Evolutionary conservation across 1,139 yeast species (phyloP).

Genomic region (Hanseniaspora gamundiae): DNA sequence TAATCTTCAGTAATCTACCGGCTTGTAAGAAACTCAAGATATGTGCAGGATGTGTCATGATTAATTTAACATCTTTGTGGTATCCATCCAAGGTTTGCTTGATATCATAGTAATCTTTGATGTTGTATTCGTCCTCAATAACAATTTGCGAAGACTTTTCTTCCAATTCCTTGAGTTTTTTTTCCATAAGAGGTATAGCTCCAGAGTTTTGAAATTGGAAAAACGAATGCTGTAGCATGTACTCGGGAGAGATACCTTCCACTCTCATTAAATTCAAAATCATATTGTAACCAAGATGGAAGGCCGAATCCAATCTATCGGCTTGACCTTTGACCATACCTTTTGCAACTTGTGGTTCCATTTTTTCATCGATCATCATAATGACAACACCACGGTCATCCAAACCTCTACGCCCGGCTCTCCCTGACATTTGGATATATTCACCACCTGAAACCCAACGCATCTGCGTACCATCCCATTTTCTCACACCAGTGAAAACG

Average conservation of each 20-base stretch:
- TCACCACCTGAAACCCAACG: constrained; percentile 99
- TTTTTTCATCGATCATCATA: constrained; percentile 97
- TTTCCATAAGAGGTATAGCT: constrained; percentile 75
- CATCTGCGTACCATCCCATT: constrained; percentile 95
- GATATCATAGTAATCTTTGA: constrained; percentile 75
- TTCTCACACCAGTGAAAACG: constrained; percentile 92
- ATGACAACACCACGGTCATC: constrained; percentile 98
- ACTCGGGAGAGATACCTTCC: constrained; percentile 96
- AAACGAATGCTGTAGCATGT: constrained; percentile 88
- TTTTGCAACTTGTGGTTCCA: constrained; percentile 98
- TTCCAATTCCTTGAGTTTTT: constrained; percentile 42
- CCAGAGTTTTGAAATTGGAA: constrained; percentile 91
- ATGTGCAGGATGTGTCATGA: constrained; percentile 89
- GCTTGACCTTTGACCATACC: constrained; percentile 99
- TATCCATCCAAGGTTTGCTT: constrained; percentile 59
- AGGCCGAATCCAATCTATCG: constrained; percentile 89
- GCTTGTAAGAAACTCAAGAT: constrained; percentile 72
- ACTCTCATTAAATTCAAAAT: constrained; percentile 89
- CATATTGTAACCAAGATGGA: constrained; percentile 96
- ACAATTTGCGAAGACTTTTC: constrained; percentile 35
- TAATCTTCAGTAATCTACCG: constrained; percentile 72
- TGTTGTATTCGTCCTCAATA: constrained; percentile 61
- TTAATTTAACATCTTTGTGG: constrained; percentile 65
- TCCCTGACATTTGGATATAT: constrained; percentile 97
- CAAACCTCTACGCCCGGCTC: constrained; percentile 99